Percentiles rank a stretch among this genome's conserved stretches.
These are phyloP conservation scores for Nicotiana otophora DNA, from an alignment of 257 asterid species.

Conservation along the genomic window DNA sequence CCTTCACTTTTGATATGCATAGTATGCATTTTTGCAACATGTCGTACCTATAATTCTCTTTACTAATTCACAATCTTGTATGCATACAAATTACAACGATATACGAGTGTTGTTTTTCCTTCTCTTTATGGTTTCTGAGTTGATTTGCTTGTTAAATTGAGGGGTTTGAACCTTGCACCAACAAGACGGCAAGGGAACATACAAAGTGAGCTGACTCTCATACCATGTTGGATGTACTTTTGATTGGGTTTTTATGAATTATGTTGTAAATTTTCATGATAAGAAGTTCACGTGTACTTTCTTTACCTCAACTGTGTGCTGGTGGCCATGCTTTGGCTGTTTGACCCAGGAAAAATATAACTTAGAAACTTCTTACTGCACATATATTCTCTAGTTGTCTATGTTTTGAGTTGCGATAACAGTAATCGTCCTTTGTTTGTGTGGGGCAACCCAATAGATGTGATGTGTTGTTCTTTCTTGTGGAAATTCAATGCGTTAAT, in stretches of 20 bases:
- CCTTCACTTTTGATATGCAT: slow-evolving; percentile 82
- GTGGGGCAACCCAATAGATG: background rate
- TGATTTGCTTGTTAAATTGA: background rate
- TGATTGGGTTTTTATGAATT: background rate
- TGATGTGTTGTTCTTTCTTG: background rate
- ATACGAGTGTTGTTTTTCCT: background rate
- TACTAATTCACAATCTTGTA: slow-evolving; percentile 28
- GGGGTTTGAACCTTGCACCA: background rate
- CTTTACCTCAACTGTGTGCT: background rate
- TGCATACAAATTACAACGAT: background rate
- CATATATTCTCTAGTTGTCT: background rate
- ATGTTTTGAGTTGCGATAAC: background rate
- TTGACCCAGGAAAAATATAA: background rate
- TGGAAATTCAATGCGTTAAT: background rate
- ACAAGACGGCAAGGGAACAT: background rate
- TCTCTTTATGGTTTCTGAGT: background rate
- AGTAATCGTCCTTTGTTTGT: background rate
- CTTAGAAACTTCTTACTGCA: background rate
- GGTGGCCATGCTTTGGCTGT: background rate
- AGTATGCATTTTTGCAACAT: slow-evolving; percentile 68
- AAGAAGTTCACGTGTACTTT: background rate
- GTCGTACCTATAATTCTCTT: slow-evolving; percentile 76
- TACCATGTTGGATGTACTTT: background rate
- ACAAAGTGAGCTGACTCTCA: background rate
- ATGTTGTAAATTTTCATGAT: background rate